These are phyloP conservation scores for Phoma sp. DNA, from an alignment of 2,329 filamentous ascomycete species.

Conservation along the genomic window DNA sequence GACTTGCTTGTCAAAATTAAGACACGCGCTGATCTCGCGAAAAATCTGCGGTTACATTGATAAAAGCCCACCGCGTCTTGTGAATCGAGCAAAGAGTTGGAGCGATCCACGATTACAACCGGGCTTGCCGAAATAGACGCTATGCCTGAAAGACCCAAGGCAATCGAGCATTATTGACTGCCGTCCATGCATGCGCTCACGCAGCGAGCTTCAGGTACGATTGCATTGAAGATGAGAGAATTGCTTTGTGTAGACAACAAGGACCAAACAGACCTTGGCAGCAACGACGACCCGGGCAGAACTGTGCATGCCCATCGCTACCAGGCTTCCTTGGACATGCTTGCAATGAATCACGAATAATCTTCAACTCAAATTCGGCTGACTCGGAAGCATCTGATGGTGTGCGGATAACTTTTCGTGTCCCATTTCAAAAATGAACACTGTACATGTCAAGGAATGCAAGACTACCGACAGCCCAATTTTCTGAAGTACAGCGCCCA, in stretches of 20 bases:
- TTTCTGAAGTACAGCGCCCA: neutral
- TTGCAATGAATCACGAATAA: neutral
- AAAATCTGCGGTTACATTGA: neutral
- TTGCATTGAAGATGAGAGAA: neutral
- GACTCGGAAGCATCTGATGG: neutral
- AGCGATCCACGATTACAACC: neutral
- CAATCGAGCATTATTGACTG: slow-evolving; percentile 1
- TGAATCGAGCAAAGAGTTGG: neutral
- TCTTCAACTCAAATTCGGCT: neutral
- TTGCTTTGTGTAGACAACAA: no score
- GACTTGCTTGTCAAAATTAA: neutral
- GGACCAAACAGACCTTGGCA: no score
- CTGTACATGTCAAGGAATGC: neutral
- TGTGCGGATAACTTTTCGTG: no score
- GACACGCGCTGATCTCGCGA: slow-evolving; percentile 3
- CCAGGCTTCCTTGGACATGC: neutral
- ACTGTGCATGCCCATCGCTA: neutral
- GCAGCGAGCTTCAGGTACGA: no score
- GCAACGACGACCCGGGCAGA: no score
- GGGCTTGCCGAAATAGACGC: slow-evolving; percentile 7
- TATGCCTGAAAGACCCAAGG: neutral
- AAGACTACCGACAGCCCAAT: neutral
- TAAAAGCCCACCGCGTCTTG: neutral
- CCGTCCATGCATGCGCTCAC: neutral
- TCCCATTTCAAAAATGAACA: no score